These are phyloP conservation scores for Skeletonema potamos DNA, from an alignment of 108 stramenopile genomes.

Conservation along the genomic window DNA sequence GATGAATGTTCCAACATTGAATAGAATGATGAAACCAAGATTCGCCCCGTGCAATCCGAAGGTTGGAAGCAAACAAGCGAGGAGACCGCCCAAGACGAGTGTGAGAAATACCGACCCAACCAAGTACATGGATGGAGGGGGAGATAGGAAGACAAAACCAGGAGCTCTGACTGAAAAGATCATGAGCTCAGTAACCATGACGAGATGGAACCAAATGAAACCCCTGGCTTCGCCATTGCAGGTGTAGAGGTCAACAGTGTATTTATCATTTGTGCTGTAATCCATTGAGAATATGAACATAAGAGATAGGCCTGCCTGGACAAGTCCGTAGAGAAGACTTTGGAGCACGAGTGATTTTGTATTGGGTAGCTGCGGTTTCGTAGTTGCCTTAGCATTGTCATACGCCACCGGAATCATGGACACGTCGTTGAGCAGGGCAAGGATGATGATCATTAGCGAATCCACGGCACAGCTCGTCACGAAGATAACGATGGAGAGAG, in stretches of 20 bases:
- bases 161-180: constrained; percentile 66
- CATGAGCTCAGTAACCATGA: constrained; percentile 58
- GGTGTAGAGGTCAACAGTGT: constrained; percentile 29
- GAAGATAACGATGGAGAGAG: constrained; percentile 64
- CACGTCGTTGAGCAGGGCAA: constrained; percentile 88
- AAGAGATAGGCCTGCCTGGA: constrained; percentile 50
- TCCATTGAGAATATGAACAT: constrained; percentile 61
- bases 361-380: constrained; percentile 44
- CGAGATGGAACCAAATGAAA: constrained; percentile 61
- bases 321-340: constrained; percentile 55
- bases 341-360: constrained; percentile 54
- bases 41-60: constrained; percentile 20
- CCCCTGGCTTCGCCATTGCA: constrained; percentile 46
- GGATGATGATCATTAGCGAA: constrained; percentile 73
- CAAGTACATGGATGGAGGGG: constrained; percentile 43
- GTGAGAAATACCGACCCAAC: constrained; percentile 51
- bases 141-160: constrained; percentile 43
- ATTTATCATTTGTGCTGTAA: not conserved
- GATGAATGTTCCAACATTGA: constrained; percentile 49
- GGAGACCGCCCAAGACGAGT: constrained; percentile 37
- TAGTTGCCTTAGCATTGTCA: constrained; percentile 76
- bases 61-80: constrained; percentile 29
- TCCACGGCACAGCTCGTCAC: constrained; percentile 76
- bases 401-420: constrained; percentile 86
- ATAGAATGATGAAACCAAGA: constrained; percentile 43